Base-by-base conservation (phyloP, 2,329 filamentous ascomycete genomes). In the Scytalidium sp. region DNA sequence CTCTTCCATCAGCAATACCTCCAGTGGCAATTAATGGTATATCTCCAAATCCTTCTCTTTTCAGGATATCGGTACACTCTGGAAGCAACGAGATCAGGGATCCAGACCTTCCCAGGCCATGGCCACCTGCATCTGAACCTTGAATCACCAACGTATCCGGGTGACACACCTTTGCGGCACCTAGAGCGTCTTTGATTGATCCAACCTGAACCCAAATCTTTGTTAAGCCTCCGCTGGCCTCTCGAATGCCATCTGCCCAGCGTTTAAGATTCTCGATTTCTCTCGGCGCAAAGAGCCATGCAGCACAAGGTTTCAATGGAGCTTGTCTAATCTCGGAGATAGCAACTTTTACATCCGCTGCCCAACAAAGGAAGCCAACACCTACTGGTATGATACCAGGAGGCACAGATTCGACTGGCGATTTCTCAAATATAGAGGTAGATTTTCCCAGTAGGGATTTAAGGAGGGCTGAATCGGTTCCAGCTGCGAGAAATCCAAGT, bases 251-350 rank as follows among this genome's bases (percentile, higher is more conserved):
- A 9, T 54, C 47, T 5, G 61, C 55, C 67, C 67, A 70, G 2
- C 40, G 36, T 8, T 54, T 47, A 2, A 69, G 53, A 17, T 67
- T 61, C 2, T 51, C 25, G 1, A 46, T 22, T 7, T 59, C 43
- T 5, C 42, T 32, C 3, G 76, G 69, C 0, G 74, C 73, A 49
- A 75, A 79, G 2, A 80, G 63, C 76, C 76, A 79, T 2, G 67
- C 69, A 1, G 72, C 75, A n/a, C 53, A 55, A 19, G 63, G 53
- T 62, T 58, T 61, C 1, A 52, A 22, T 63, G 58, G 45, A n/a
- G 50, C 42, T 17, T 61, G 54, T 32, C 55, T 25, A 5, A 76
- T 59, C 3, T 64, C 63, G 2, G 56, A 46, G 0, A 61, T 45
- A 0, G 68, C 66, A 3, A 53, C 56, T 1, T 61, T 40, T 3